Conservation (phyloP, 352 stramenopile species). For the Aphanomyces euteiches region DNA sequence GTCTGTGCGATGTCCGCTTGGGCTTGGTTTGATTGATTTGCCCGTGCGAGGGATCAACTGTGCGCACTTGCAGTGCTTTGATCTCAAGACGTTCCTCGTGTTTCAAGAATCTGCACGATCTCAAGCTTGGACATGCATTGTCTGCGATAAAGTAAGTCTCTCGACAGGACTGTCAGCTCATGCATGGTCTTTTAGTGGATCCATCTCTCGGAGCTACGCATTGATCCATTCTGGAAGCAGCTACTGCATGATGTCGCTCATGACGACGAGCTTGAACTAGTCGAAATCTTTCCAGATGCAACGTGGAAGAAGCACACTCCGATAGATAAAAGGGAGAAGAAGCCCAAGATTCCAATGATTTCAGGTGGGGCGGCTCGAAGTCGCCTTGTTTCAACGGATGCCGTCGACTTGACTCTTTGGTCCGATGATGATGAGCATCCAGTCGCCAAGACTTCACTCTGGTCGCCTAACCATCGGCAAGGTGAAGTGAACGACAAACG, state of each 20-base stretch:
- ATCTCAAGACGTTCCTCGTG: slow-evolving; percentile 89
- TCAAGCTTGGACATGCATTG: slow-evolving; percentile 84
- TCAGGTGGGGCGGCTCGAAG: background rate
- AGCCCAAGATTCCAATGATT: slow-evolving; percentile 48
- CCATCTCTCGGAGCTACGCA: slow-evolving; percentile 78
- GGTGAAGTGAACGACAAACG: too few species aligned
- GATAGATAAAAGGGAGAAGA: slow-evolving; percentile 50
- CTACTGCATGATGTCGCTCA: slow-evolving; percentile 79
- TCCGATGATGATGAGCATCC: slow-evolving; percentile 64
- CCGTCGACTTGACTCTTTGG: slow-evolving; percentile 67
- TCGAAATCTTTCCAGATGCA: slow-evolving; percentile 86
- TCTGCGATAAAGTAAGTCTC: slow-evolving; percentile 82
- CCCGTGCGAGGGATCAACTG: slow-evolving; percentile 88
- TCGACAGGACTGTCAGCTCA: too few species aligned
- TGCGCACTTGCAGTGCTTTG: slow-evolving; percentile 95
- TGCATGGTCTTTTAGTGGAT: slow-evolving; percentile 60
- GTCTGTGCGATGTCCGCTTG: slow-evolving; percentile 83
- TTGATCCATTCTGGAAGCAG: slow-evolving; percentile 87
- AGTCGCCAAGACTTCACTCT: too few species aligned
- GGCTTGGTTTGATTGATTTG: slow-evolving; percentile 81
- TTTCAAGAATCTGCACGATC: slow-evolving; percentile 88
- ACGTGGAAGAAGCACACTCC: slow-evolving; percentile 65
- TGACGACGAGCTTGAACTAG: slow-evolving; percentile 80
- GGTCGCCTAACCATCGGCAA: too few species aligned
- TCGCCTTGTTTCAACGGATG: slow-evolving; percentile 38